Evolutionary conservation across 345 rosid genomes (phyloP).

Genomic region (Eucalyptus victrix): DNA sequence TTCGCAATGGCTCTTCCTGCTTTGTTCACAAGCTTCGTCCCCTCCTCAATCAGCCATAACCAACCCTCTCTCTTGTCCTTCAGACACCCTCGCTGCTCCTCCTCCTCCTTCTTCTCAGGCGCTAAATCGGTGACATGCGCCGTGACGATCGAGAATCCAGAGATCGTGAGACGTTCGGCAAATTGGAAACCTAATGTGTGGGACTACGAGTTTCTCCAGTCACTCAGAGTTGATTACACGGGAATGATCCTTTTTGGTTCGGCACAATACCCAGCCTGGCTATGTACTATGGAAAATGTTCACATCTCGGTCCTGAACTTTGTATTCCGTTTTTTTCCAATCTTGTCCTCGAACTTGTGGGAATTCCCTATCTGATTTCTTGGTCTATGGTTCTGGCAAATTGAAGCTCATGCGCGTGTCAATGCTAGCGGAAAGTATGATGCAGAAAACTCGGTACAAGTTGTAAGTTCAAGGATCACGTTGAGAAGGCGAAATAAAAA

Average conservation of each 20-base stretch:
- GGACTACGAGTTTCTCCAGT: neutral
- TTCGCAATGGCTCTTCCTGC: neutral
- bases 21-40: neutral
- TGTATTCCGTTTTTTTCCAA: neutral
- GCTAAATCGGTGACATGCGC: neutral
- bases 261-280: too few relatives aligned
- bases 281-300: too few relatives aligned
- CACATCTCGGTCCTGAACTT: neutral
- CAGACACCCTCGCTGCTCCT: too few relatives aligned
- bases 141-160: neutral
- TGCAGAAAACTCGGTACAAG: neutral
- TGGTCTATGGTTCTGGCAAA: neutral
- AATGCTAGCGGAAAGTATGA: neutral
- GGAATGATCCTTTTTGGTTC: too few relatives aligned
- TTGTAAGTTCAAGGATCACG: neutral
- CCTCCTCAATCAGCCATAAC: neutral
- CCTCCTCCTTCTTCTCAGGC: neutral
- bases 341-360: neutral
- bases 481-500: neutral
- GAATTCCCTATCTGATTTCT: neutral
- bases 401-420: neutral
- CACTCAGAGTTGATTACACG: too few relatives aligned
- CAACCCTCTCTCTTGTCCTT: too few relatives aligned
- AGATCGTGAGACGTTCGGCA: neutral
- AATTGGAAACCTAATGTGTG: neutral